Base-by-base conservation (phyloP, 805 yeast genomes). In the Pichia heedii region DNA sequence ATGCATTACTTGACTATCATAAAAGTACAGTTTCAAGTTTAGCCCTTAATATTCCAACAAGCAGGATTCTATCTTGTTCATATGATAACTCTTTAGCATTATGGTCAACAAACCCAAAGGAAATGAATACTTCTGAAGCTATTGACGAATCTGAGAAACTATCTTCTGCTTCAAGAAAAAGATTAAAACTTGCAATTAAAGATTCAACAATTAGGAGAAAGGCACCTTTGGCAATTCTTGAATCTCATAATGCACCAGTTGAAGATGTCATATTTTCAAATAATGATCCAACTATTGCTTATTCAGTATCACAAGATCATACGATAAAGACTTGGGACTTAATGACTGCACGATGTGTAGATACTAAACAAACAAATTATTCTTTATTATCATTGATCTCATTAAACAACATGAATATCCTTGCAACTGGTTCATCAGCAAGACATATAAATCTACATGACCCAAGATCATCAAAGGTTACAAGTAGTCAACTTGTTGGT, bases 351-450 rank as follows among this genome's bases (percentile, higher is more conserved):
- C 75, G 85, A 51, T 78, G 87, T 54, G 83, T 93, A 24, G 96
- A 88, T 59, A 84, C 97, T 4, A 81, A 84, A 63, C 75, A 84
- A 19, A 88, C 97, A 0, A 84, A 89, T 13, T 89, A 76, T 62
- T 81, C 97, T 11, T 70, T 93, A 50, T 71, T 89, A 37, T 84
- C 96, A 0, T 64, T 89, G 24, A 69, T 79, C 26, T 80, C 80
- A 52, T 68, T 93, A 48, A 77, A 84, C 7, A 70, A 75, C 40
- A 67, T 81, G 42, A 76, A 84, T 49, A 68, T 93, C 43, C 65
- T 93, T 26, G 95, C 89, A 9, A 77, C 90, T 45, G 98, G 98
- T n/a, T 87, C 97, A 1, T 82, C 96, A 12, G 97, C 97, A n/a
- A 82, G 98, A 64, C 97, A 93, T 63, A 89, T 93, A 50, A 81